A percentile compares a stretch with the other conserved stretches of the same genome.
phyloP scores from a whole-genome alignment of 2,329 filamentous ascomycete genomes.

The Penicillium crustosum region DNA sequence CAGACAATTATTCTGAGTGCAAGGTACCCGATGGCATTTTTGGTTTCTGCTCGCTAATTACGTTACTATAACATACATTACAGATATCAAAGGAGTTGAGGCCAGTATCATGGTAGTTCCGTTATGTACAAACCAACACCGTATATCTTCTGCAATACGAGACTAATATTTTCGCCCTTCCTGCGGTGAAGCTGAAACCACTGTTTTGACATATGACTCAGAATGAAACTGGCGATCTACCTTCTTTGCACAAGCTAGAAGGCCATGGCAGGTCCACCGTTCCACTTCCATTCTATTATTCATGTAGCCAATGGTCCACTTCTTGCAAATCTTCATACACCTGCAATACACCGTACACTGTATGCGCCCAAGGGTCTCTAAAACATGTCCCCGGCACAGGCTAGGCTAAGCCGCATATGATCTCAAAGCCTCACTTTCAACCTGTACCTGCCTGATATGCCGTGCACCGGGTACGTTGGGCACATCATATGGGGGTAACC shows the following conservation, averaged over 20 bases:
- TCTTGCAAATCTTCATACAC: constrained; percentile 2
- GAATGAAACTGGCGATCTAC: constrained; percentile 9
- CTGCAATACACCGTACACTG: background rate
- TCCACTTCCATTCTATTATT: constrained; percentile 2
- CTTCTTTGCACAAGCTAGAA: constrained; percentile 11
- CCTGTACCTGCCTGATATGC: constrained; percentile 11
- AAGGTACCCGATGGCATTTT: constrained; percentile 2
- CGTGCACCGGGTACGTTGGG: constrained; percentile 9
- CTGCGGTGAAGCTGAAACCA: constrained; percentile 10
- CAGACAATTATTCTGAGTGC: background rate
- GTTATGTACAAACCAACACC: background rate
- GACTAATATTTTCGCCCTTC: background rate
- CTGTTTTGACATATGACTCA: constrained; percentile 5
- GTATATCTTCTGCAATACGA: background rate
- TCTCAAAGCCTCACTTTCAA: constrained; percentile 14
- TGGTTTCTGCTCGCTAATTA: background rate
- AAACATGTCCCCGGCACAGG: background rate
- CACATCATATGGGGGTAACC: background rate
- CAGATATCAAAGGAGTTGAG: background rate
- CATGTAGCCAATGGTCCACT: background rate
- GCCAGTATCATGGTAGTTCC: background rate
- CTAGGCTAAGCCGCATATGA: constrained; percentile 6
- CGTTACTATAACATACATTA: background rate
- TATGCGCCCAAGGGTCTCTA: constrained; percentile 7
- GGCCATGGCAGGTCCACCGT: constrained; percentile 7